Conservation (phyloP, 306 rosid genomes). For the Abrus pulchellus region DNA sequence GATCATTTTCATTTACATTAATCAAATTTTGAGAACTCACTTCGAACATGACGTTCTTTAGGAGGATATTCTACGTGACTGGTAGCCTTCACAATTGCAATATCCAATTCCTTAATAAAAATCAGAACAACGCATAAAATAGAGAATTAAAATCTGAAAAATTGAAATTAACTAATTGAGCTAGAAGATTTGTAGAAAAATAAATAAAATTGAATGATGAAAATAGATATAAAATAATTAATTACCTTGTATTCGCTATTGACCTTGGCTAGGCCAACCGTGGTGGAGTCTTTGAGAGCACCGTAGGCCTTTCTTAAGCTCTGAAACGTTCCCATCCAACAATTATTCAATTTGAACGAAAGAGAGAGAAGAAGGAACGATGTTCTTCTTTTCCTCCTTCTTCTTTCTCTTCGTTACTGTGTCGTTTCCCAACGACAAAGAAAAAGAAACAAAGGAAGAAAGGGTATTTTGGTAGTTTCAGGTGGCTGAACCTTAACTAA, state of each 20-base stretch:
- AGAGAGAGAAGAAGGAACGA: constrained; percentile 57
- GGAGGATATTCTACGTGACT: constrained; percentile 94
- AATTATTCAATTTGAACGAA: constrained; percentile 19
- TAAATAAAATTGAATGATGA: background rate
- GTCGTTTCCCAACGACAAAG: constrained; percentile 54
- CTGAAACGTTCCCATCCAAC: constrained; percentile 79
- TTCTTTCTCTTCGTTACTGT: constrained; percentile 50
- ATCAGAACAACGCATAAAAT: background rate
- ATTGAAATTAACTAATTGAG: background rate
- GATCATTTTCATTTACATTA: background rate
- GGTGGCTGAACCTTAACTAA: background rate
- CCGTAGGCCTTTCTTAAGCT: constrained; percentile 91
- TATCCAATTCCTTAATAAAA: constrained; percentile 79
- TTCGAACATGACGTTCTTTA: constrained; percentile 91
- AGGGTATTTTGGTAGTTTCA: constrained; percentile 43
- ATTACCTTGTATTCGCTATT: constrained; percentile 91
- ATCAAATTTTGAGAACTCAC: constrained; percentile 58
- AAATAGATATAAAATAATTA: background rate
- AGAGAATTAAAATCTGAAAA: background rate
- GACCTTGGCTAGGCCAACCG: constrained; percentile 98
- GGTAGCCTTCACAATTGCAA: constrained; percentile 94
- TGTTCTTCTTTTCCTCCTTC: constrained; percentile 43
- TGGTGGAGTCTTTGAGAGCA: constrained; percentile 95
- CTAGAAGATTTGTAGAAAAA: background rate
- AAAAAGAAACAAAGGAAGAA: constrained; percentile 24